phyloP scores from a whole-genome alignment of 352 stramenopile genomes.

The Globisporangium spinosum region DNA sequence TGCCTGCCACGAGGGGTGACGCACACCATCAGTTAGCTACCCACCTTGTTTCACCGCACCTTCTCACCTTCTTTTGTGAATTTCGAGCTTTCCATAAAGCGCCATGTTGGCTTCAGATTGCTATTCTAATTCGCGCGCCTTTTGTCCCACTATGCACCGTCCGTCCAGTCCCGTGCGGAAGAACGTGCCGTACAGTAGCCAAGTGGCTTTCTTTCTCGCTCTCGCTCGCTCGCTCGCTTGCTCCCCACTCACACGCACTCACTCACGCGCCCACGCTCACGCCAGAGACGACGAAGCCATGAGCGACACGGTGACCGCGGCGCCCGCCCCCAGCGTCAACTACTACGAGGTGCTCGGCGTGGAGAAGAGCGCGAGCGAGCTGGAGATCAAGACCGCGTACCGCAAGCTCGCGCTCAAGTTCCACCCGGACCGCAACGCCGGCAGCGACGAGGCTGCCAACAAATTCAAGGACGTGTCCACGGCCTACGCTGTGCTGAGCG shows the following conservation, averaged over 20 bases:
- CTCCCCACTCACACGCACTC: not conserved
- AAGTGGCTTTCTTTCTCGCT: not conserved
- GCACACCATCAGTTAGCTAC: not conserved
- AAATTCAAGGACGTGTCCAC: conserved; percentile 85
- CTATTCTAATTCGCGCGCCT: not conserved
- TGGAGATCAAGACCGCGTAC: conserved; percentile 90
- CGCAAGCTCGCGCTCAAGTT: conserved; percentile 88
- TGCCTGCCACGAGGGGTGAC: not conserved
- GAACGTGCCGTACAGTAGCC: not conserved
- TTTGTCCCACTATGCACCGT: not conserved
- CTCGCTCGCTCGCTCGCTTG: not conserved
- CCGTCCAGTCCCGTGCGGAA: not conserved
- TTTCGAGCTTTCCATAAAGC: not conserved
- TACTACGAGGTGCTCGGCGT: conserved; percentile 89
- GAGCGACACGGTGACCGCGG: conserved; percentile 47
- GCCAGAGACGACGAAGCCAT: conserved; percentile 22
- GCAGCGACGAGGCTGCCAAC: conserved; percentile 69
- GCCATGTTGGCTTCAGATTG: not conserved
- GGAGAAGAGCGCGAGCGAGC: conserved; percentile 79
- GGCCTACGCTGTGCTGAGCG: conserved; percentile 82
- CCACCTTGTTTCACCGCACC: not conserved
- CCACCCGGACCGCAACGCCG: conserved; percentile 86
- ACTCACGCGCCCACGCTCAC: not conserved
- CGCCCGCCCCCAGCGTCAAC: conserved; percentile 61
- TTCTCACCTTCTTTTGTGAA: conserved; percentile 2